Conservation (phyloP, 2,329 filamentous ascomycete genomes). For the Penicillium aurantiogriseum region DNA sequence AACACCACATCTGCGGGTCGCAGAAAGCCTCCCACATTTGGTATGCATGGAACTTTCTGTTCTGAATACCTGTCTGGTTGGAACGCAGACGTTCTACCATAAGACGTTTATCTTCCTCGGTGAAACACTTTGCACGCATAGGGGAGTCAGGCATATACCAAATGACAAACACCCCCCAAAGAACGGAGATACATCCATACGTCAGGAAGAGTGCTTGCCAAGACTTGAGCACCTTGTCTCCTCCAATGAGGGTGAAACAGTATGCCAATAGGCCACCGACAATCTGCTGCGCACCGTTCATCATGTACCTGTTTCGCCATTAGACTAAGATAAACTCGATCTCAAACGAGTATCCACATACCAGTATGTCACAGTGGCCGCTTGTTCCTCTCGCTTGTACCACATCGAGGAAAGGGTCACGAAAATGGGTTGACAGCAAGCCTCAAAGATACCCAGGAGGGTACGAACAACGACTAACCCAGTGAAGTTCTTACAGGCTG, state of each 20-base stretch:
- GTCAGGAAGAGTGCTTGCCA: constrained; percentile 70
- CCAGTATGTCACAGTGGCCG: constrained; percentile 66
- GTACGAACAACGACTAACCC: constrained; percentile 61
- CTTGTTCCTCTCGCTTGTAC: constrained; percentile 69
- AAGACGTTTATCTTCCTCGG: constrained; percentile 63
- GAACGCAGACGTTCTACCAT: constrained; percentile 61
- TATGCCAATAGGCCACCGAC: constrained; percentile 68
- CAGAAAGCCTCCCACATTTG: constrained; percentile 58
- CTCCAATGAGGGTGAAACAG: constrained; percentile 51
- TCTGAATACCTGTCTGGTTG: constrained; percentile 63
- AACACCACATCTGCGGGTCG: constrained; percentile 67
- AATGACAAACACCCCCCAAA: constrained; percentile 65
- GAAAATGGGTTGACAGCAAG: constrained; percentile 67
- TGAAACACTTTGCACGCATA: constrained; percentile 69
- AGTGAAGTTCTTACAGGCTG: constrained; percentile 60
- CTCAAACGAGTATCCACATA: constrained; percentile 26
- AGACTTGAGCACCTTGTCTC: constrained; percentile 54
- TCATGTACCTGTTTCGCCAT: constrained; percentile 57
- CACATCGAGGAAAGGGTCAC: constrained; percentile 66
- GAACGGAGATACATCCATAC: constrained; percentile 62
- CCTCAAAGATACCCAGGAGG: constrained; percentile 69
- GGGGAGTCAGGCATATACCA: constrained; percentile 67
- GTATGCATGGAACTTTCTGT: constrained; percentile 53
- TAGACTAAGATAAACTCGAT: neutral
- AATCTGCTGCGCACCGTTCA: constrained; percentile 72